These are phyloP conservation scores for Penicillium freii DNA, from an alignment of 2,329 filamentous ascomycete species.

Conservation along the genomic window DNA sequence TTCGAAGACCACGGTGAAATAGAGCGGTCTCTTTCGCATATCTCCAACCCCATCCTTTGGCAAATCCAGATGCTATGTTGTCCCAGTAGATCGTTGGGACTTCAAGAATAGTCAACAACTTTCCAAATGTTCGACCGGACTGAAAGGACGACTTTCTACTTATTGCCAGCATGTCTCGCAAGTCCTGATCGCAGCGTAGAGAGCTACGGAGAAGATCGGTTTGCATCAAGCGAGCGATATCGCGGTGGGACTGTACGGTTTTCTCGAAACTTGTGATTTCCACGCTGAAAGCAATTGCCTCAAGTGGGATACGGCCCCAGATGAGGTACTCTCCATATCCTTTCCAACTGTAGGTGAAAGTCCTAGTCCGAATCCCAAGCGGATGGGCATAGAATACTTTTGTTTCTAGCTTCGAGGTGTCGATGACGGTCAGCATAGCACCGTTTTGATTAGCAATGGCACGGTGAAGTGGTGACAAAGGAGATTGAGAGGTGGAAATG, in stretches of 20 bases:
- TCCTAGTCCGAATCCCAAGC: conserved; percentile 19
- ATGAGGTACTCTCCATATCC: conserved; percentile 38
- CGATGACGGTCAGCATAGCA: conserved; percentile 33
- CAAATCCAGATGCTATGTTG: conserved; percentile 23
- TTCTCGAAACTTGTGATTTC: conserved; percentile 22
- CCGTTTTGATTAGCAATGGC: conserved; percentile 24
- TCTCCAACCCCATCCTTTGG: conserved; percentile 19
- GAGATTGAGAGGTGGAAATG: conserved; percentile 32
- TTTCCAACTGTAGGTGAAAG: conserved; percentile 10
- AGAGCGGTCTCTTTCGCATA: not conserved
- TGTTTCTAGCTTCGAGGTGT: conserved; percentile 25
- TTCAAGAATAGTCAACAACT: conserved; percentile 20
- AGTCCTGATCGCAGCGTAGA: not conserved
- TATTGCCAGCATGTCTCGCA: conserved; percentile 19
- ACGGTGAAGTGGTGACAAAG: conserved; percentile 34
- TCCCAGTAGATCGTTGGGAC: conserved; percentile 25
- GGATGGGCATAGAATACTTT: conserved; percentile 29
- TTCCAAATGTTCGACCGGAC: conserved; percentile 24
- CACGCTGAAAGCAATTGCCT: conserved; percentile 32
- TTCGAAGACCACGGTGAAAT: not conserved
- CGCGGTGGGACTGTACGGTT: conserved; percentile 13
- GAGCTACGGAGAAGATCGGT: conserved; percentile 17
- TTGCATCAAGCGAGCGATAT: conserved; percentile 31
- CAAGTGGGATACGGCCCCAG: conserved; percentile 31
- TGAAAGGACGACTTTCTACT: not conserved